These are phyloP conservation scores for Voacanga thouarsii DNA, from an alignment of 257 asterid genomes.

Conservation along the genomic window DNA sequence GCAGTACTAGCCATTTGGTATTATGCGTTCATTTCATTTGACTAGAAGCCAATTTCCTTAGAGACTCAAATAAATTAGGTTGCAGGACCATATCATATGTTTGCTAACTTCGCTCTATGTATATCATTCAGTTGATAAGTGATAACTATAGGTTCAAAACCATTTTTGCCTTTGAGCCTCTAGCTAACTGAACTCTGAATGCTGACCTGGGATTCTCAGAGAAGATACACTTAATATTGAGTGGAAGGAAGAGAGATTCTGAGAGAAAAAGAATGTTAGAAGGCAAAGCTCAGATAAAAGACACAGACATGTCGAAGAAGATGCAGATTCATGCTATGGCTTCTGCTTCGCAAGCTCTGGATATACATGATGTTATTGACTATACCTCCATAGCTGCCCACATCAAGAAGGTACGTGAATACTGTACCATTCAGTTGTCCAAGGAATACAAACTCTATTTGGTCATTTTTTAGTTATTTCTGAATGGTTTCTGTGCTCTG, in stretches of 20 bases:
- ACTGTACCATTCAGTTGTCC: neutral
- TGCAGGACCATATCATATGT: neutral
- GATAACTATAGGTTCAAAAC: conserved; percentile 2
- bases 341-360: conserved; percentile 77
- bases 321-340: conserved; percentile 91
- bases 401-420: conserved; percentile 37
- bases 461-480: conserved; percentile 1
- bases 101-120: neutral
- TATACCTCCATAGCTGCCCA: conserved; percentile 48
- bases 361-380: conserved; percentile 67
- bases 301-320: conserved; percentile 74
- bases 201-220: neutral
- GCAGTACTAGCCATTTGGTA: no score
- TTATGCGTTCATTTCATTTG: no score
- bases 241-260: neutral
- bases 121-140: neutral
- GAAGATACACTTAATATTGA: neutral
- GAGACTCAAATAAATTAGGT: no score
- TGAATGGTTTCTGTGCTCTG: neutral
- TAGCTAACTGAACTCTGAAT: neutral
- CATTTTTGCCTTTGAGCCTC: neutral
- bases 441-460: neutral
- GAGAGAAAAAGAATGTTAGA: conserved; percentile 31
- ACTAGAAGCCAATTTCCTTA: no score
- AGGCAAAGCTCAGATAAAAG: conserved; percentile 50